A percentile compares a stretch with the other conserved stretches of the same genome.
Conservation (phyloP, 257 asterid genomes). For the Capsicum baccatum region DNA sequence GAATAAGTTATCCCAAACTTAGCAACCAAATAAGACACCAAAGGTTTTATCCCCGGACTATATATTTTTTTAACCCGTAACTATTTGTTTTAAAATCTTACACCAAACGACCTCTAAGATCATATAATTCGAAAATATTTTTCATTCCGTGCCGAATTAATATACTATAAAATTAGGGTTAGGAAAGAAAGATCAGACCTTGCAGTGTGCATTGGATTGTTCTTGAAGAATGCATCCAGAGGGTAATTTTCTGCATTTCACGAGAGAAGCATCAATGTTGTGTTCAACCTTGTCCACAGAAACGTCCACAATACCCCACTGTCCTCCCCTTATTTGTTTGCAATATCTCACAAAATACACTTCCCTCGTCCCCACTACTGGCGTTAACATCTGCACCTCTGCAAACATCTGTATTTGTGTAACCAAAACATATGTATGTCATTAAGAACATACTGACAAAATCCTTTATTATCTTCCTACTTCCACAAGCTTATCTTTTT, state of each 20-base stretch:
- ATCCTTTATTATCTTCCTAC: not conserved
- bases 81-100: too few species aligned
- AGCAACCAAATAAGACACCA: too few species aligned
- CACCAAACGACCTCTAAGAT: too few species aligned
- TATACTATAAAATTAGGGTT: not conserved
- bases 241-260: slow-evolving; percentile 75
- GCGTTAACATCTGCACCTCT: slow-evolving; percentile 88
- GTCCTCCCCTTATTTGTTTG: slow-evolving; percentile 58
- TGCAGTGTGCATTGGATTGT: slow-evolving; percentile 78
- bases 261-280: slow-evolving; percentile 55
- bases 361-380: slow-evolving; percentile 81
- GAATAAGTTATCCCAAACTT: too few species aligned
- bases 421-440: not conserved
- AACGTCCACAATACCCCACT: slow-evolving; percentile 73
- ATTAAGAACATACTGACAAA: slow-evolving; percentile 13
- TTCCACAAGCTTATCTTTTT: not conserved
- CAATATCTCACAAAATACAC: slow-evolving; percentile 69
- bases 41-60: too few species aligned
- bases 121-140: too few species aligned
- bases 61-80: too few species aligned
- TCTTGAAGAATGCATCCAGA: slow-evolving; percentile 94
- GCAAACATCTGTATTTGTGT: slow-evolving; percentile 64
- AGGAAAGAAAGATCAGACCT: slow-evolving; percentile 47
- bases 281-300: slow-evolving; percentile 56
- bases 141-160: too few species aligned